phyloP scores from a whole-genome alignment of 352 stramenopile species.

The Pythium rishiriense region DNA sequence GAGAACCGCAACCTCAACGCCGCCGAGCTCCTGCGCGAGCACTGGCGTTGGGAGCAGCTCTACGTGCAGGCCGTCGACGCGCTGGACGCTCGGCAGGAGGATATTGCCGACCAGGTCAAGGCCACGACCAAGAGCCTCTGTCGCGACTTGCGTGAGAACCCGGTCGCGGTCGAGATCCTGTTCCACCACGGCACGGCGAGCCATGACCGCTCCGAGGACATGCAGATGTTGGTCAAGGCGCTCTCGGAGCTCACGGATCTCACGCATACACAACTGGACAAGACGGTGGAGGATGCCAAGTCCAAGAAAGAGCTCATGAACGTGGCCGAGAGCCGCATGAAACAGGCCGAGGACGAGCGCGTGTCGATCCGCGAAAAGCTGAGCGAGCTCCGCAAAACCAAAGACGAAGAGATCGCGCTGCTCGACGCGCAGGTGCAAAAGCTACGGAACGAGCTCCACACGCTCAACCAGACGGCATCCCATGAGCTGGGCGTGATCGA shows the following conservation, averaged over 20 bases:
- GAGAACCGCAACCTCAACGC: constrained; percentile 63
- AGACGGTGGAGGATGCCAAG: constrained; percentile 84
- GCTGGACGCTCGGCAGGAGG: constrained; percentile 56
- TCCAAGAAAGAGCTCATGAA: constrained; percentile 82
- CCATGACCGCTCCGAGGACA: constrained; percentile 60
- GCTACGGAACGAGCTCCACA: constrained; percentile 70
- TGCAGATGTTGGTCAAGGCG: constrained; percentile 73
- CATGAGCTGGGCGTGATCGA: constrained; percentile 81
- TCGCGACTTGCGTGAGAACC: constrained; percentile 70
- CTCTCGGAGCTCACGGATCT: constrained; percentile 84
- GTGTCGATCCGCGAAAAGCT: constrained; percentile 76
- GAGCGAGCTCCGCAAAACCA: constrained; percentile 70
- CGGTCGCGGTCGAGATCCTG: constrained; percentile 72
- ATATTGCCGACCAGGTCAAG: constrained; percentile 81
- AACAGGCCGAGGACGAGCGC: constrained; percentile 82
- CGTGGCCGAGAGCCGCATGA: constrained; percentile 72
- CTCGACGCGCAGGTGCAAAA: constrained; percentile 84
- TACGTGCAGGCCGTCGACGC: constrained; percentile 59
- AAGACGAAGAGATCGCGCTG: constrained; percentile 80
- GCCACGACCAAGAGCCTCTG: constrained; percentile 64
- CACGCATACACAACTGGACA: constrained; percentile 73
- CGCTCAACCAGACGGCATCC: constrained; percentile 69
- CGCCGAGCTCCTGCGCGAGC: constrained; percentile 60
- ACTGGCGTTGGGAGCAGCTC: constrained; percentile 82
- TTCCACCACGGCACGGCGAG: constrained; percentile 60